phyloP scores from a whole-genome alignment of 75 land plant species.

The Chamaecyparis obtusa region DNA sequence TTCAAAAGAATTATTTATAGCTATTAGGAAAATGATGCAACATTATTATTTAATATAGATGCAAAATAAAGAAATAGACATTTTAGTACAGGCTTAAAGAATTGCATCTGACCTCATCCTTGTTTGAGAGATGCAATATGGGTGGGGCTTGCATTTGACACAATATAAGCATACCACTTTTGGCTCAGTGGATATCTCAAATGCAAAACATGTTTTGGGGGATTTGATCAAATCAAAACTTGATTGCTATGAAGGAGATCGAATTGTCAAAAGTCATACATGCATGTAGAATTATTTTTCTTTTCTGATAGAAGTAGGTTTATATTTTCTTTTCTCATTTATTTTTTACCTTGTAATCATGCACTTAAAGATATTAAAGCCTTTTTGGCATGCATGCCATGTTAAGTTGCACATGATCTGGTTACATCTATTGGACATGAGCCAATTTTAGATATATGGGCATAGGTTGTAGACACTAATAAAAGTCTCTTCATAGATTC shows the following conservation, averaged over 20 bases:
- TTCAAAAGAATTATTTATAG: too few relatives aligned
- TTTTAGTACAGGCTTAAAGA: too few relatives aligned
- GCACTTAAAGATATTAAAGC: neutral
- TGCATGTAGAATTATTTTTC: neutral
- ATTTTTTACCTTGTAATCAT: neutral
- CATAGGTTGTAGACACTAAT: slow-evolving; percentile 60
- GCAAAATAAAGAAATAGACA: too few relatives aligned
- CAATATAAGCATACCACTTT: too few relatives aligned
- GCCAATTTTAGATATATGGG: slow-evolving; percentile 60
- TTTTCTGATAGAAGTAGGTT: neutral
- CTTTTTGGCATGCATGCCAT: slow-evolving; percentile 37
- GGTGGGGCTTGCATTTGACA: too few relatives aligned
- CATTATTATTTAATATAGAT: too few relatives aligned
- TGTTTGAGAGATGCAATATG: too few relatives aligned
- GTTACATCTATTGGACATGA: slow-evolving; percentile 31
- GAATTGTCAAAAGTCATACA: neutral
- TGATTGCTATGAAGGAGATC: neutral
- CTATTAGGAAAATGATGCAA: too few relatives aligned
- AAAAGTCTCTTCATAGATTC: slow-evolving; percentile 32
- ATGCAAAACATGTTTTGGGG: neutral
- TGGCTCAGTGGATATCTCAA: neutral
- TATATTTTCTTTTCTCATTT: neutral
- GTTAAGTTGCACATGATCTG: slow-evolving; percentile 50
- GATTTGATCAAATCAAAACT: neutral
- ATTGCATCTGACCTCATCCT: too few relatives aligned